Base-by-base conservation (phyloP, 495 filamentous ascomycete genomes). In the Penicillium samsonianum region DNA sequence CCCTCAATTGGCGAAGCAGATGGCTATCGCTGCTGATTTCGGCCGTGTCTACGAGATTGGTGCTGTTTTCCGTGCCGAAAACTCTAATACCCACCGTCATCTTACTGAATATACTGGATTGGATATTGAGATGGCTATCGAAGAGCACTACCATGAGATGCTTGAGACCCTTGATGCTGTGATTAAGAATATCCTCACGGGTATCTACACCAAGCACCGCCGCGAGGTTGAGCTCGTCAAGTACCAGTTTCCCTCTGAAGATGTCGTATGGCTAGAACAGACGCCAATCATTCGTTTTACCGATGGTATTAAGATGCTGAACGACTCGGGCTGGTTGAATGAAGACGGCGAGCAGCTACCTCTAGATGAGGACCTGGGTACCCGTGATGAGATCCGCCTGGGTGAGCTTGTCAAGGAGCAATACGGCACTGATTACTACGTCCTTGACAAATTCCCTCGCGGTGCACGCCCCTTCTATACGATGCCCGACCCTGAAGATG, bases 41-140 rank as follows among this genome's bases (percentile, higher is more conserved):
- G 86, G 90, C 65, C 86, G 88, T 52, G 92, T 97, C 17, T 96
- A 90, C 67, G 88, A 92, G 67, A 88, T 96, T 46, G 90, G 90
- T 4, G 87, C 89, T 1, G 91, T 96, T 4, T 97, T 96, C 82
- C 84, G 91, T 57, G 93, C 93, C 2, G 92, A 96, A 77, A 96
- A 97, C 74, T 90, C 87, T 42, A 96, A 96, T 64, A 96, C 93
- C 1, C 91, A 95, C 60, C 83, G 93, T 52, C 93, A 96, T 67
- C 86, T 96, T 86, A 97, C 91, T 4, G 93, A 96, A 69, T 97
- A 96, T 73, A 96, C 90, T 12, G 92, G 93, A 56, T 82, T 98
- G 54, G 93, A 98, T 87, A 64, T 97, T 50, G 93, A 97, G 73
- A 96, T 97, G 92, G 88, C 91, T 12, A 96, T 96, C 65, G 87